These are phyloP conservation scores for Cercospora berteroae DNA, from an alignment of 2,329 filamentous ascomycete genomes.

Conservation along the genomic window DNA sequence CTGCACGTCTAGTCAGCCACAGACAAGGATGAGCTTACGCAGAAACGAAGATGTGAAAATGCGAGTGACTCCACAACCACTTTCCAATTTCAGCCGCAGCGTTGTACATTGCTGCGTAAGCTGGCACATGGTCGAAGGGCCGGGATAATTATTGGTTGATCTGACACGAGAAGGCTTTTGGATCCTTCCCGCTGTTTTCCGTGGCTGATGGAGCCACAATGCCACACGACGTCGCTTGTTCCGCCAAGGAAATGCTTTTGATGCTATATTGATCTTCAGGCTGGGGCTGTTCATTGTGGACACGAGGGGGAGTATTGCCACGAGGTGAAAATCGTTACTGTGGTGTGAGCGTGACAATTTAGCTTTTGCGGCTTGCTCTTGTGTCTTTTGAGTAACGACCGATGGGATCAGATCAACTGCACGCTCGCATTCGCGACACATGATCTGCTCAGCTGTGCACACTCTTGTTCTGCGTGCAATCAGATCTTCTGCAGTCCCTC, in stretches of 20 bases:
- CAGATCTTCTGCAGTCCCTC: background rate
- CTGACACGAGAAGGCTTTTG: background rate
- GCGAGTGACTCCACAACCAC: background rate
- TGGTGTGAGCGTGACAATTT: background rate
- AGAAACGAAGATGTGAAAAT: background rate
- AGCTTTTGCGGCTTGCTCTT: background rate
- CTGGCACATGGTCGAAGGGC: background rate
- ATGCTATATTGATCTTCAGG: conserved; percentile 1
- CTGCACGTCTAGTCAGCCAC: background rate
- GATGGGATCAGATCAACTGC: background rate
- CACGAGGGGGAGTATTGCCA: background rate
- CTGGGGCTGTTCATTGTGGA: background rate
- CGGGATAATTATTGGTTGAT: background rate
- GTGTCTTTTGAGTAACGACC: background rate
- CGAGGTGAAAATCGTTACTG: background rate
- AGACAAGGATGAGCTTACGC: background rate
- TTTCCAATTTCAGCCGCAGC: background rate
- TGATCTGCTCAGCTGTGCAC: background rate
- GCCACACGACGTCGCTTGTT: background rate
- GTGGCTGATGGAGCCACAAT: background rate
- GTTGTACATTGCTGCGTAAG: background rate
- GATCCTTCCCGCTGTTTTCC: conserved; percentile 1
- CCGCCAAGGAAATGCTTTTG: background rate
- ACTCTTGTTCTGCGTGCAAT: background rate
- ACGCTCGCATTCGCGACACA: background rate